Percentiles rank a stretch among this genome's conserved stretches.
These are phyloP conservation scores for Nematocida sp. DNA, from an alignment of 371 early-diverging fungal genomes.

Conservation along the genomic window DNA sequence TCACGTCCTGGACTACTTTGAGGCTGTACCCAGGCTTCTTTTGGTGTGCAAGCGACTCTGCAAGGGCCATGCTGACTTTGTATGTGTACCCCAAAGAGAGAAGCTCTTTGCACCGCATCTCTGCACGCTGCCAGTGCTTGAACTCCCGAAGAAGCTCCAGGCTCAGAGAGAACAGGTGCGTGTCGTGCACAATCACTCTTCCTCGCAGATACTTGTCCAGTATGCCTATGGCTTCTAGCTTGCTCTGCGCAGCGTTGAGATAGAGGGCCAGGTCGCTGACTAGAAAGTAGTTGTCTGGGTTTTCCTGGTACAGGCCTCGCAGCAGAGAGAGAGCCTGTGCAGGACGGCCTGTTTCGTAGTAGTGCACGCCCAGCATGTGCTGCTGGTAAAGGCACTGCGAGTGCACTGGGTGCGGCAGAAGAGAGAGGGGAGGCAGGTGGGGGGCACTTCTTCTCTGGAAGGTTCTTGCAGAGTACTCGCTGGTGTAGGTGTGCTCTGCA, in stretches of 20 bases:
- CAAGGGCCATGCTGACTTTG: slow-evolving; percentile 30
- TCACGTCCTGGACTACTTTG: slow-evolving; percentile 2
- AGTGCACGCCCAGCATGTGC: slow-evolving; percentile 6
- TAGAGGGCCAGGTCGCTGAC: slow-evolving; percentile 7
- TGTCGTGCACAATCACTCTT: neutral
- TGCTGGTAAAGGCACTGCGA: neutral
- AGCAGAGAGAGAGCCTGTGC: neutral
- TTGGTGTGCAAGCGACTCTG: slow-evolving; percentile 26
- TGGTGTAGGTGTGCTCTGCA: neutral
- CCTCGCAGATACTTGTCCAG: slow-evolving; percentile 12
- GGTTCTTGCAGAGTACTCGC: too few species aligned
- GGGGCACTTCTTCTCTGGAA: neutral
- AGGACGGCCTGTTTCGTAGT: slow-evolving; percentile 9
- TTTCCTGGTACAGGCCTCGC: neutral
- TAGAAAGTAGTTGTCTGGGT: slow-evolving; percentile 22
- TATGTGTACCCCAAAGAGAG: slow-evolving; percentile 4
- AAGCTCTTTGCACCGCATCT: slow-evolving; percentile 24
- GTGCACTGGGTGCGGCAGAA: neutral
- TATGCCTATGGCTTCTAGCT: neutral
- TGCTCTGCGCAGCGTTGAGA: neutral
- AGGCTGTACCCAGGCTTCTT: slow-evolving; percentile 28
- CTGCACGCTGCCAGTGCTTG: slow-evolving; percentile 19
- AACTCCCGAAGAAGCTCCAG: neutral
- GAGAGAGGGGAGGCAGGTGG: neutral
- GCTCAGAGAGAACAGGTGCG: neutral